Base-by-base conservation (phyloP, 192 early-diverging fungal species). In the Backusella luteola region DNA sequence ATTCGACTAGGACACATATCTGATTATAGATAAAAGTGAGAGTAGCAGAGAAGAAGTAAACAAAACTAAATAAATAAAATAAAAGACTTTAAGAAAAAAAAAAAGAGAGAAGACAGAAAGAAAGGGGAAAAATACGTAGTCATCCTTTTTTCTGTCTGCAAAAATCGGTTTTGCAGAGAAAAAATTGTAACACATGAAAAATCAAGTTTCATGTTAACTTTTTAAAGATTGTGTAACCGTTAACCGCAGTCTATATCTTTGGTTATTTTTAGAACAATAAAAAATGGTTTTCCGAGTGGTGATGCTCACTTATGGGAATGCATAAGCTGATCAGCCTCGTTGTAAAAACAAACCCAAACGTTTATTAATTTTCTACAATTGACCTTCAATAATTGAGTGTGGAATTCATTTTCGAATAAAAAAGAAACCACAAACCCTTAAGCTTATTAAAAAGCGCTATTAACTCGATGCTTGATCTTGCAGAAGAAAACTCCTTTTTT, bases 201-300 rank as follows among this genome's bases (percentile, higher is more conserved):
- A 59, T 4, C n/a, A 59, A 59, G 23, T 59, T 59, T 59, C 56
- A 63, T 63, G 26, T 63, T 63, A 49, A 6, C 46, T 49, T n/a
- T n/a, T 23, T 63, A 29, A 29, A 29, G 21, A 14, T 29, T 63
- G 56, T 4, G 26, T 29, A 63, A 63, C 56, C 8, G 12, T 23
- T 9, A 29, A 23, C 23, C 23, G 56, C 56, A 63, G 56, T 26
- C 26, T 63, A 63, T 63, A 63, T 26, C 6, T 49, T 49, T 63
- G 26, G 23, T 63, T 63, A 63, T 63, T 63, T 63, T 63, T 63
- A 63, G 56, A 63, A 56, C 53, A 56, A 63, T 63, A 63, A 29
- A 29, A 56, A 53, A n/a, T 2, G 53, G 56, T 12, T 26, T 63
- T 63, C 23, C 56, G 9, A 29, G 23, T 26, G 11, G 21, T 11